Percentiles rank a stretch among this genome's conserved stretches.
Evolutionary conservation across 768 basidiomycete species (phyloP).

Genomic region (Amanita muscaria): DNA sequence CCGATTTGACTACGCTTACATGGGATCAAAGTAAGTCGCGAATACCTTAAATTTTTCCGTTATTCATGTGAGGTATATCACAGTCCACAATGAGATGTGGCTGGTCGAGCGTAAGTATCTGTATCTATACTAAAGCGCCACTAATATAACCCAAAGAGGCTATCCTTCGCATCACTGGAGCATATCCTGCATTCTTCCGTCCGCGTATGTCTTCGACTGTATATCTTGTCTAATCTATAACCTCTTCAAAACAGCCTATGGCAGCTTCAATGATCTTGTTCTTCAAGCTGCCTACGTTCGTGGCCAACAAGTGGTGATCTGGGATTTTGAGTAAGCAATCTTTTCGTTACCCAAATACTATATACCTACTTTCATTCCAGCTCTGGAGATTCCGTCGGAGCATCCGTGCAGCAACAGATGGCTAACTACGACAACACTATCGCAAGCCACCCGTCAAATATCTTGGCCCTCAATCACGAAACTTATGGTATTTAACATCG

Average conservation of each 20-base stretch:
- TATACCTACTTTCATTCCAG: slow-evolving; percentile 8
- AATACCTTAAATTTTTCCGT: background rate
- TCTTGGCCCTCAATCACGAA: slow-evolving; percentile 29
- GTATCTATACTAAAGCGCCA: too few relatives aligned
- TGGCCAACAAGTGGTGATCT: slow-evolving; percentile 24
- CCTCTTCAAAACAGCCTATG: slow-evolving; percentile 24
- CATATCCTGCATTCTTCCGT: slow-evolving; percentile 30
- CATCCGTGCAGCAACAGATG: slow-evolving; percentile 16
- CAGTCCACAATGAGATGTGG: slow-evolving; percentile 20
- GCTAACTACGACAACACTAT: slow-evolving; percentile 16
- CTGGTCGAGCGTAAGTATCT: slow-evolving; percentile 12
- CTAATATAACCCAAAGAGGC: slow-evolving; percentile 19
- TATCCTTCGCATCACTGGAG: slow-evolving; percentile 25
- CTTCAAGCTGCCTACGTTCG: slow-evolving; percentile 21
- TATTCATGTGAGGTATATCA: too few relatives aligned
- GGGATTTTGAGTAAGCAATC: slow-evolving; percentile 30
- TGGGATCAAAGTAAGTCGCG: slow-evolving; percentile 10
- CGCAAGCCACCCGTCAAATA: slow-evolving; percentile 17
- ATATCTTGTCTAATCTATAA: background rate
- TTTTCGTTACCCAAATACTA: background rate
- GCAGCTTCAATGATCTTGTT: slow-evolving; percentile 31
- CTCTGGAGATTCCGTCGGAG: slow-evolving; percentile 23
- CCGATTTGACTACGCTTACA: slow-evolving; percentile 14
- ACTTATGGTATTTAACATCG: slow-evolving; percentile 11
- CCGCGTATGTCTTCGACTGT: slow-evolving; percentile 21